Conservation (phyloP, 1,139 yeast genomes). For the Pichia cactophila region DNA sequence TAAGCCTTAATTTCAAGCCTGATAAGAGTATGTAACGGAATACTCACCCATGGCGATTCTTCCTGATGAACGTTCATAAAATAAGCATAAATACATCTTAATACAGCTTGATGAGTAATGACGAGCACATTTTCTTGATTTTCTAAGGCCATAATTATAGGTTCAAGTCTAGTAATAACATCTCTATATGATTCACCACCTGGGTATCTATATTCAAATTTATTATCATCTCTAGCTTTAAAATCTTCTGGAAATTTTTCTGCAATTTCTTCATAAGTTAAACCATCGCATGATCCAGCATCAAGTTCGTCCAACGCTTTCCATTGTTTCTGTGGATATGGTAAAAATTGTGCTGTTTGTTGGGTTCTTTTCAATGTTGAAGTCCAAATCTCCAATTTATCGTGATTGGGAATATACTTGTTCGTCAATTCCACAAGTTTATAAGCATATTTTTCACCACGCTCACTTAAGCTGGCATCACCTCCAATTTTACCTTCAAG, state of each 20-base stretch:
- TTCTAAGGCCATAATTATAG: constrained; percentile 95
- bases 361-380: constrained; percentile 88
- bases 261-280: constrained; percentile 85
- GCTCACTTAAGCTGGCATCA: constrained; percentile 76
- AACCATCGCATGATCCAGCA: constrained; percentile 96
- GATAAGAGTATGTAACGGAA: constrained; percentile 90
- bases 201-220: constrained; percentile 89
- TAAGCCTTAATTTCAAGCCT: constrained; percentile 92
- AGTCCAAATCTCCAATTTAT: constrained; percentile 88
- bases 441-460: constrained; percentile 81
- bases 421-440: constrained; percentile 74
- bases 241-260: constrained; percentile 85
- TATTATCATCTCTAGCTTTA: constrained; percentile 90
- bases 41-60: constrained; percentile 98
- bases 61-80: constrained; percentile 98
- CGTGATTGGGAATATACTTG: constrained; percentile 58
- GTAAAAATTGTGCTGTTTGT: constrained; percentile 80
- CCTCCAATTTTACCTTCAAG: constrained; percentile 95
- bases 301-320: constrained; percentile 95
- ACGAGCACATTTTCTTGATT: constrained; percentile 93
- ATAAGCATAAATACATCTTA: constrained; percentile 93
- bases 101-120: constrained; percentile 95
- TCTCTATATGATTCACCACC: constrained; percentile 98
- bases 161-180: constrained; percentile 88
- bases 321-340: constrained; percentile 85